Evolutionary conservation across 441 rosid species (phyloP).

Genomic region (Pelargonium citronellum): DNA sequence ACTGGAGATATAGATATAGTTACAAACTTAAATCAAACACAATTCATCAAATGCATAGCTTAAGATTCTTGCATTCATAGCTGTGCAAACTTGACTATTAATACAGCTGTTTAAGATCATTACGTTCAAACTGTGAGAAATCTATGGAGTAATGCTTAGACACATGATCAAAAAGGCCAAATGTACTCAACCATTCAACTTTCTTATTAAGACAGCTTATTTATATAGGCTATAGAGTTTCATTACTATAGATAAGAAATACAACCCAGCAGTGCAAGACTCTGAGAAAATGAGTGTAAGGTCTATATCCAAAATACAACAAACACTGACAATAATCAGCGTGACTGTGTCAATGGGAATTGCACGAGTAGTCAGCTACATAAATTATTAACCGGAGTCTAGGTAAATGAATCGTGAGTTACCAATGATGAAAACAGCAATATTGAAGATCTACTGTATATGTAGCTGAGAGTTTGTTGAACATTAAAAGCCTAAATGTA

Average conservation of each 20-base stretch:
- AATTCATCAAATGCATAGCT: background rate
- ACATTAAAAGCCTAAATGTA: background rate
- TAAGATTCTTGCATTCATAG: background rate
- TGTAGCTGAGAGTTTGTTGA: background rate
- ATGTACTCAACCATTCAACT: background rate
- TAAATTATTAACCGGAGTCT: too few species aligned
- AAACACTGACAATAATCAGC: too few species aligned
- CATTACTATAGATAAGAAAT: too few species aligned
- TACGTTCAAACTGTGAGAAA: background rate
- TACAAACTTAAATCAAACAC: slow-evolving; percentile 1
- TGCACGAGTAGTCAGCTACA: too few species aligned
- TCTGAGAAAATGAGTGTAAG: too few species aligned
- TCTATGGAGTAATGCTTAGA: background rate
- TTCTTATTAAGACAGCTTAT: too few species aligned
- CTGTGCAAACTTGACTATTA: background rate
- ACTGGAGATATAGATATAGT: background rate
- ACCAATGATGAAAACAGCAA: background rate
- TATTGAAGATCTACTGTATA: background rate
- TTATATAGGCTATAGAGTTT: too few species aligned
- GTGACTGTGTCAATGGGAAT: too few species aligned
- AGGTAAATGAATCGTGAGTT: too few species aligned
- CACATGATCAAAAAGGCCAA: background rate
- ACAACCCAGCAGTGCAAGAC: too few species aligned
- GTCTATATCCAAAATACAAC: too few species aligned
- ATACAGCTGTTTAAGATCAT: background rate